phyloP scores from a whole-genome alignment of 805 yeast species.

The Nakazawaea populi region DNA sequence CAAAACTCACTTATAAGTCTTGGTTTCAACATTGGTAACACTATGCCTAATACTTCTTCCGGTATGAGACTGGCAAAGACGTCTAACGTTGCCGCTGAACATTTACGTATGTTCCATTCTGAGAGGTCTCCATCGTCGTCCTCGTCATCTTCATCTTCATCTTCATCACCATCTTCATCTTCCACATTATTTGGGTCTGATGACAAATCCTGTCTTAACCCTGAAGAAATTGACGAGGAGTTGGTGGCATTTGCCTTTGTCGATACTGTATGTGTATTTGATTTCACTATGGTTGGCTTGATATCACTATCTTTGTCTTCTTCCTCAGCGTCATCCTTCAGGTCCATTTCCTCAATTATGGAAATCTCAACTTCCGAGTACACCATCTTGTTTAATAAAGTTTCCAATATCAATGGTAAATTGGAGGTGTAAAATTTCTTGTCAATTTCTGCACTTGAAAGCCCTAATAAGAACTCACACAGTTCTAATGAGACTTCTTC shows the following conservation, averaged over 20 bases:
- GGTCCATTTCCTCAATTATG: slow-evolving; percentile 56
- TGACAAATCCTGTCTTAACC: not conserved
- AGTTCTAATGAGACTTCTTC: slow-evolving; percentile 86
- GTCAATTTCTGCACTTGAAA: slow-evolving; percentile 60
- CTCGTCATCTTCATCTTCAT: slow-evolving; percentile 70
- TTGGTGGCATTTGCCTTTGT: slow-evolving; percentile 15
- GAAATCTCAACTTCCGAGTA: slow-evolving; percentile 79
- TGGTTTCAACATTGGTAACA: slow-evolving; percentile 72
- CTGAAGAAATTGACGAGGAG: not conserved
- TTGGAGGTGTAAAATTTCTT: slow-evolving; percentile 50
- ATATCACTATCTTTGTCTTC: slow-evolving; percentile 88
- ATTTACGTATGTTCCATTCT: slow-evolving; percentile 89
- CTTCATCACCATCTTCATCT: slow-evolving; percentile 47
- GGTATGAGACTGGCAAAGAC: slow-evolving; percentile 67
- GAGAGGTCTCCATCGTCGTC: slow-evolving; percentile 62
- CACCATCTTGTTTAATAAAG: slow-evolving; percentile 74
- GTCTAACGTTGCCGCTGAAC: slow-evolving; percentile 92
- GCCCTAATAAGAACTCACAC: slow-evolving; percentile 79
- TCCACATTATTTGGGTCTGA: too few species aligned
- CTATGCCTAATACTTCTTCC: slow-evolving; percentile 53
- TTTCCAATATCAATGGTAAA: slow-evolving; percentile 65
- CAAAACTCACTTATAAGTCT: slow-evolving; percentile 67
- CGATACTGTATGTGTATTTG: slow-evolving; percentile 30
- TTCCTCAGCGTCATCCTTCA: slow-evolving; percentile 65
- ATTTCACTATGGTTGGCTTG: slow-evolving; percentile 70